Evolutionary conservation across 129 eudicot species (phyloP).

Genomic region (Artemisia argyi): DNA sequence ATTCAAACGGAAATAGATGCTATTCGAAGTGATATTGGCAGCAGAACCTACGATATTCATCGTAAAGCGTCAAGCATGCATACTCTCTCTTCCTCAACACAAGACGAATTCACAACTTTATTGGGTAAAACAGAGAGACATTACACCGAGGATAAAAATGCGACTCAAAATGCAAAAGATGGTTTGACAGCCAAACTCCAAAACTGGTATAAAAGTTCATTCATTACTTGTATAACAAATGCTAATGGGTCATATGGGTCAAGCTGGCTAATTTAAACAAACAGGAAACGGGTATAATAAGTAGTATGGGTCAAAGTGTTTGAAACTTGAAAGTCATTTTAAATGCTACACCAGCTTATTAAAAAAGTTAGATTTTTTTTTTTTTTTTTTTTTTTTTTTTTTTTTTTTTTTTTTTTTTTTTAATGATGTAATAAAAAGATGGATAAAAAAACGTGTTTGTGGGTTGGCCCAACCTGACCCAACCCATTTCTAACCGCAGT

Average conservation of each 20-base stretch:
- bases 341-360: neutral
- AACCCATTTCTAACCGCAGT: neutral
- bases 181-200: slow-evolving; percentile 35
- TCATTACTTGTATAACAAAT: neutral
- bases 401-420: no score
- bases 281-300: no score
- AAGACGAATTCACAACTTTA: slow-evolving; percentile 49
- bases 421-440: neutral
- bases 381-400: no score
- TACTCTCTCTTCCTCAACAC: slow-evolving; percentile 31
- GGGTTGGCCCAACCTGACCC: neutral
- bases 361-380: no score
- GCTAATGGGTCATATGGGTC: neutral
- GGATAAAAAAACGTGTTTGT: neutral
- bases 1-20: slow-evolving; percentile 55
- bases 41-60: slow-evolving; percentile 37
- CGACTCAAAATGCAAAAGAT: slow-evolving; percentile 37
- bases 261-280: neutral
- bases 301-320: neutral
- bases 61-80: slow-evolving; percentile 41
- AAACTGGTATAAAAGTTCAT: slow-evolving; percentile 38
- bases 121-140: slow-evolving; percentile 39
- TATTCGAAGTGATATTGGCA: slow-evolving; percentile 43
- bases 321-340: neutral
- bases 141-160: slow-evolving; percentile 45